Evolutionary conservation across 768 basidiomycete genomes (phyloP).

Genomic region (Holtermanniella nyarrowii): DNA sequence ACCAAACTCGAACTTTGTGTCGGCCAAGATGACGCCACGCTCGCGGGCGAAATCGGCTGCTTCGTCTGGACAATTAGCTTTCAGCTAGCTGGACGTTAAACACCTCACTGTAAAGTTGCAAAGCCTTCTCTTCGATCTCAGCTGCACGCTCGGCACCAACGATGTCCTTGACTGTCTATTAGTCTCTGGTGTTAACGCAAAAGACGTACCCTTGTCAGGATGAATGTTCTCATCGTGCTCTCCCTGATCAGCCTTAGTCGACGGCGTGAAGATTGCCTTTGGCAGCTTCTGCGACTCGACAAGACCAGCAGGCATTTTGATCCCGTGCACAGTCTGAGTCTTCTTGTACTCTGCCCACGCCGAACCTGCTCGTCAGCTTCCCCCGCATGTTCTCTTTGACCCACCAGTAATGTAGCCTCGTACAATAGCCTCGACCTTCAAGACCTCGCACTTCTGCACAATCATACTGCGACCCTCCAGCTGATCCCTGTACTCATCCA

Average conservation of each 20-base stretch:
- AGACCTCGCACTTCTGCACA: slow-evolving; percentile 74
- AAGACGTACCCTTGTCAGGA: slow-evolving; percentile 56
- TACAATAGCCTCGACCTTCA: slow-evolving; percentile 91
- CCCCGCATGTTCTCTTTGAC: slow-evolving; percentile 11
- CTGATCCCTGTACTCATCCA: slow-evolving; percentile 62
- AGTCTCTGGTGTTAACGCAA: too few relatives aligned
- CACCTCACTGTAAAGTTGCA: slow-evolving; percentile 38
- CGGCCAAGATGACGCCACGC: slow-evolving; percentile 82
- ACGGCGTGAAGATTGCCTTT: slow-evolving; percentile 83
- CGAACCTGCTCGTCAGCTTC: slow-evolving; percentile 54
- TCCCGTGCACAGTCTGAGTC: slow-evolving; percentile 76
- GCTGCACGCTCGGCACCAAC: slow-evolving; percentile 38
- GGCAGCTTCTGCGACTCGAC: slow-evolving; percentile 77
- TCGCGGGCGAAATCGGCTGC: slow-evolving; percentile 64
- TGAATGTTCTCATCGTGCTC: slow-evolving; percentile 93
- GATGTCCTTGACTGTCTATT: slow-evolving; percentile 40
- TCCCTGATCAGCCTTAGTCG: slow-evolving; percentile 91
- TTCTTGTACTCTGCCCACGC: slow-evolving; percentile 92
- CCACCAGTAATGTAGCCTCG: slow-evolving; percentile 91
- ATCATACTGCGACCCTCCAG: slow-evolving; percentile 82
- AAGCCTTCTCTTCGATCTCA: slow-evolving; percentile 36
- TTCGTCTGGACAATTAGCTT: slow-evolving; percentile 37
- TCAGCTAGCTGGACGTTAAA: not conserved
- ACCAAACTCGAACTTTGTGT: slow-evolving; percentile 98
- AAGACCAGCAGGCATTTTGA: slow-evolving; percentile 60